Evolutionary conservation across 805 yeast genomes (phyloP).

Genomic region (Saccharomycodes ludwigii): DNA sequence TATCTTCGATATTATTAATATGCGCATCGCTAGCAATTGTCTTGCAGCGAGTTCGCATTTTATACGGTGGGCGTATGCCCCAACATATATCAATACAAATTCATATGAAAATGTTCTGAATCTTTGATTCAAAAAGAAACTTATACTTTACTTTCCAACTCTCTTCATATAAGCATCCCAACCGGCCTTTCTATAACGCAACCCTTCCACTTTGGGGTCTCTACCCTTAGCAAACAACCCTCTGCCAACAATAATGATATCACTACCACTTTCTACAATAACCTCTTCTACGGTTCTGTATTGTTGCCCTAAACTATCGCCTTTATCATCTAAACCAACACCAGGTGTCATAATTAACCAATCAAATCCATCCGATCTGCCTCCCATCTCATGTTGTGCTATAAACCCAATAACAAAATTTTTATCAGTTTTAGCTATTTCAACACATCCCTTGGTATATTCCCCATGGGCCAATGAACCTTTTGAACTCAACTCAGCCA

Average conservation of each 20-base stretch:
- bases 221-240: slow-evolving; percentile 92
- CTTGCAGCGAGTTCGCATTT: too few species aligned
- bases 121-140: too few species aligned
- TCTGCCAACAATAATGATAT: slow-evolving; percentile 95
- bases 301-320: slow-evolving; percentile 93
- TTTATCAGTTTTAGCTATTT: slow-evolving; percentile 75
- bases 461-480: slow-evolving; percentile 91
- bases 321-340: slow-evolving; percentile 93
- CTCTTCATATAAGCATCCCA: slow-evolving; percentile 76
- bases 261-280: slow-evolving; percentile 74
- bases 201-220: slow-evolving; percentile 78
- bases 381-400: slow-evolving; percentile 84
- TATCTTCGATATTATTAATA: too few species aligned
- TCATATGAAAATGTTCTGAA: too few species aligned
- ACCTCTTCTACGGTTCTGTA: slow-evolving; percentile 87
- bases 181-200: slow-evolving; percentile 84
- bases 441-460: slow-evolving; percentile 78
- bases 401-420: slow-evolving; percentile 94
- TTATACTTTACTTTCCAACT: slow-evolving; percentile 10
- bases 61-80: too few species aligned
- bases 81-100: too few species aligned
- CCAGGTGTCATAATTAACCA: slow-evolving; percentile 98
- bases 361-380: slow-evolving; percentile 74
- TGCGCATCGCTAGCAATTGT: too few species aligned
- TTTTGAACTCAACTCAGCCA: slow-evolving; percentile 89